phyloP scores from a whole-genome alignment of 1,284 basidiomycete species.

The Melampsora americana region DNA sequence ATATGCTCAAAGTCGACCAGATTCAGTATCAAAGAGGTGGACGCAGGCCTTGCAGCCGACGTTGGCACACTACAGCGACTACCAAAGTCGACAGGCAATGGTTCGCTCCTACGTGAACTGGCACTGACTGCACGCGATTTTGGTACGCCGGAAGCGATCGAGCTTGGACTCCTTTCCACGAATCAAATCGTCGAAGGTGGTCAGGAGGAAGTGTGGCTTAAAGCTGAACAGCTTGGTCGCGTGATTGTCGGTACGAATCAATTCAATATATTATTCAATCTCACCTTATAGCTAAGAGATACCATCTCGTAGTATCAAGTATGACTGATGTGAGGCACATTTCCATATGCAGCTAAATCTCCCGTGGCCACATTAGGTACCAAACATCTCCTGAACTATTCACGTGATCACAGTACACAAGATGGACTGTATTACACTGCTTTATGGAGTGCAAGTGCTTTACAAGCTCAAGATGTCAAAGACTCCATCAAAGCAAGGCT shows the following conservation, averaged over 20 bases:
- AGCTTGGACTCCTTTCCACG: constrained; percentile 66
- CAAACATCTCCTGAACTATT: constrained; percentile 66
- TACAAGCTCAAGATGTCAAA: constrained; percentile 33
- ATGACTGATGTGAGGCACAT: neutral
- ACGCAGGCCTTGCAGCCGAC: constrained; percentile 83
- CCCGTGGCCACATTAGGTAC: constrained; percentile 76
- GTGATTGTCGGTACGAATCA: constrained; percentile 44
- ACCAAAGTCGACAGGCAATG: constrained; percentile 75
- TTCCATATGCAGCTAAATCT: constrained; percentile 60
- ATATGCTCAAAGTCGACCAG: constrained; percentile 64
- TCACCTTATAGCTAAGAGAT: constrained; percentile 70
- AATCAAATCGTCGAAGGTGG: constrained; percentile 71
- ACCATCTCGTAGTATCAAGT: constrained; percentile 25
- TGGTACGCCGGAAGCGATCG: constrained; percentile 65
- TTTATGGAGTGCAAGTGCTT: constrained; percentile 64
- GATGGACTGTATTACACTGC: constrained; percentile 77
- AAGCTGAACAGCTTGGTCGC: constrained; percentile 21
- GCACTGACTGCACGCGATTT: constrained; percentile 75
- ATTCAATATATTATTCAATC: constrained; percentile 55
- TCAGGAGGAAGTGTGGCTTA: constrained; percentile 58
- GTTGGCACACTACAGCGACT: constrained; percentile 82
- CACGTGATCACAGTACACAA: constrained; percentile 61
- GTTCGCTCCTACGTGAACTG: constrained; percentile 73
- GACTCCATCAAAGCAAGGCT: constrained; percentile 17
- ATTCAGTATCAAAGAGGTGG: constrained; percentile 85